A percentile compares a stretch with the other conserved stretches of the same genome.
Evolutionary conservation across 2,329 filamentous ascomycete genomes (phyloP).

Genomic region (Phialocephala sp.): DNA sequence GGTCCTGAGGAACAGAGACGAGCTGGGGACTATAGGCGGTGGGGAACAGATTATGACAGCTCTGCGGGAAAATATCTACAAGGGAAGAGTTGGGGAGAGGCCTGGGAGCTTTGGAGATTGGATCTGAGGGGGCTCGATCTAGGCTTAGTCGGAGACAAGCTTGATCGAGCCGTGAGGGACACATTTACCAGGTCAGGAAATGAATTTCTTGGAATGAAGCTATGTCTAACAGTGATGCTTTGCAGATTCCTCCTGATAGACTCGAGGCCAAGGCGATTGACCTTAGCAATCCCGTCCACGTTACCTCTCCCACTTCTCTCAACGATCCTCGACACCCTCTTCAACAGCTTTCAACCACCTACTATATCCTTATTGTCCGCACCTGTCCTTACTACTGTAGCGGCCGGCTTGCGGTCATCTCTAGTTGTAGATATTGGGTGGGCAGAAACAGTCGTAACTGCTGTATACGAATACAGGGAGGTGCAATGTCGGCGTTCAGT

Average conservation of each 20-base stretch:
- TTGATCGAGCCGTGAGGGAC: conserved; percentile 82
- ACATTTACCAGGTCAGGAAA: conserved; percentile 77
- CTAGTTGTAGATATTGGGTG: conserved; percentile 91
- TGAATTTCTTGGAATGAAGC: conserved; percentile 37
- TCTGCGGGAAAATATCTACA: conserved; percentile 54
- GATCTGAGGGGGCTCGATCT: conserved; percentile 77
- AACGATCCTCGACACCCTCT: conserved; percentile 76
- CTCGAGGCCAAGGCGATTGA: conserved; percentile 74
- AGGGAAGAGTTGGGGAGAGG: conserved; percentile 64
- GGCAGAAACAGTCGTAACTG: conserved; percentile 85
- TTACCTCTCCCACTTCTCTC: conserved; percentile 81
- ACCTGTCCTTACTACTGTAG: conserved; percentile 74
- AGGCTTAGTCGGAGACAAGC: conserved; percentile 81
- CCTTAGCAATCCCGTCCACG: conserved; percentile 77
- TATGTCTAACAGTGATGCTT: conserved; percentile 19
- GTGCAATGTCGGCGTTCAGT: conserved; percentile 72
- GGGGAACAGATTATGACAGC: conserved; percentile 59
- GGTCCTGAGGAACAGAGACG: conserved; percentile 77
- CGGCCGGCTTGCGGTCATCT: conserved; percentile 84
- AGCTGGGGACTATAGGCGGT: conserved; percentile 80
- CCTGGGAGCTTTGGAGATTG: conserved; percentile 77
- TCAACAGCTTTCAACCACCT: conserved; percentile 79
- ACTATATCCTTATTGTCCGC: conserved; percentile 81
- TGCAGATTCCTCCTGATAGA: conserved; percentile 70
- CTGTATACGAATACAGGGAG: conserved; percentile 89